A percentile compares a stretch with the other conserved stretches of the same genome.
phyloP scores from a whole-genome alignment of 352 stramenopile genomes.

The Pilasporangium apinafurcum region DNA sequence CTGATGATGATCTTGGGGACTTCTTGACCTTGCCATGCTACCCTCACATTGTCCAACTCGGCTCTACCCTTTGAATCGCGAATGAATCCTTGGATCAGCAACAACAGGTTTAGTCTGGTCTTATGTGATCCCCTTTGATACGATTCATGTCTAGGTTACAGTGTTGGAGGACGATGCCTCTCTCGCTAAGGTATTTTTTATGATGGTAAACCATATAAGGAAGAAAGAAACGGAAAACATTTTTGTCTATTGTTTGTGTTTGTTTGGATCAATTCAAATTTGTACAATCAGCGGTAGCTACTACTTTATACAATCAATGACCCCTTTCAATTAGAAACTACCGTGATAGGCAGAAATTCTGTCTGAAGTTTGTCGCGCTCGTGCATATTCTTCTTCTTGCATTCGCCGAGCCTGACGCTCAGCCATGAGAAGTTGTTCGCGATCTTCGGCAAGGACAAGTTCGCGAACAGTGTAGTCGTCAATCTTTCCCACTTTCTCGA shows the following conservation, averaged over 20 bases:
- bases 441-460: conserved; percentile 70
- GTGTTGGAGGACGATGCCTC: too few species aligned
- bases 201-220: too few species aligned
- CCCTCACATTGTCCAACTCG: conserved; percentile 70
- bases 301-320: neutral
- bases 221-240: too few species aligned
- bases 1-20: conserved; percentile 71
- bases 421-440: conserved; percentile 62
- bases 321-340: conserved; percentile 1
- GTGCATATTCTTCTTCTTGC: conserved; percentile 60
- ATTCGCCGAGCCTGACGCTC: conserved; percentile 51
- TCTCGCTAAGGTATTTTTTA: too few species aligned
- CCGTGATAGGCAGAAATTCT: conserved; percentile 19
- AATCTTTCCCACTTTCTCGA: conserved; percentile 71
- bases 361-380: conserved; percentile 12
- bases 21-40: conserved; percentile 83
- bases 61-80: conserved; percentile 59
- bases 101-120: too few species aligned
- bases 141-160: too few species aligned
- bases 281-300: neutral
- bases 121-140: conserved; percentile 2
- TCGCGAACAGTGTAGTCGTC: conserved; percentile 81
- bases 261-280: too few species aligned
- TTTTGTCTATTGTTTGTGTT: too few species aligned
- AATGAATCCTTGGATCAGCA: too few species aligned